These are phyloP conservation scores for Aureobasidium sp. DNA, from an alignment of 2,329 filamentous ascomycete species.

Conservation along the genomic window DNA sequence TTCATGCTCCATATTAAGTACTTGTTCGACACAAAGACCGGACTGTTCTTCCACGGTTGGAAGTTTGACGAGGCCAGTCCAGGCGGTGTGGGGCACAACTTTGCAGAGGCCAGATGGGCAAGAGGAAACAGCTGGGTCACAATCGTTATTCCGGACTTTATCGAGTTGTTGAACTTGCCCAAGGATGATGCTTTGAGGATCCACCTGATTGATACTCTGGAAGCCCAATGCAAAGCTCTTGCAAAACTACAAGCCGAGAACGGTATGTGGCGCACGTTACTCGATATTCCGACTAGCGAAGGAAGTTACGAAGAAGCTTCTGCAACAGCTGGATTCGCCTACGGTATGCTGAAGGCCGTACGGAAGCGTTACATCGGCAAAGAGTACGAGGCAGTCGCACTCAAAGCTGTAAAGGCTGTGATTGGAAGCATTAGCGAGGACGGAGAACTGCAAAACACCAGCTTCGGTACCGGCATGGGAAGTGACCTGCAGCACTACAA, in stretches of 20 bases:
- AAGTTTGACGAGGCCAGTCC: conserved; percentile 53
- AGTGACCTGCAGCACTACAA: conserved; percentile 65
- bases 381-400: conserved; percentile 51
- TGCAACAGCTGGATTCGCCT: conserved; percentile 72
- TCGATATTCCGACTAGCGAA: conserved; percentile 56
- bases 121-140: conserved; percentile 67
- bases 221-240: conserved; percentile 60
- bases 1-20: conserved; percentile 73
- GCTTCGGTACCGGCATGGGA: conserved; percentile 74
- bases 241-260: conserved; percentile 48
- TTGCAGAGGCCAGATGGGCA: conserved; percentile 47
- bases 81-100: conserved; percentile 47
- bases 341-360: conserved; percentile 66
- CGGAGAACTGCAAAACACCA: conserved; percentile 64
- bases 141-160: conserved; percentile 73
- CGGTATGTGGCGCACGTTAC: conserved; percentile 66
- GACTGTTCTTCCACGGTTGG: conserved; percentile 77
- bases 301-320: conserved; percentile 70
- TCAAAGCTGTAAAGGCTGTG: conserved; percentile 59
- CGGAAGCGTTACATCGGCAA: conserved; percentile 59
- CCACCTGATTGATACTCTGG: conserved; percentile 54
- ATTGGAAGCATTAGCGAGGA: conserved; percentile 54
- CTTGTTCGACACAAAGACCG: conserved; percentile 61
- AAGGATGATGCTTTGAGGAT: conserved; percentile 51
- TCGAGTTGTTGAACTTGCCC: conserved; percentile 59